Percentiles rank a stretch among this genome's conserved stretches.
Conservation (phyloP, 2,329 filamentous ascomycete species). For the Fusarium equiseti region DNA sequence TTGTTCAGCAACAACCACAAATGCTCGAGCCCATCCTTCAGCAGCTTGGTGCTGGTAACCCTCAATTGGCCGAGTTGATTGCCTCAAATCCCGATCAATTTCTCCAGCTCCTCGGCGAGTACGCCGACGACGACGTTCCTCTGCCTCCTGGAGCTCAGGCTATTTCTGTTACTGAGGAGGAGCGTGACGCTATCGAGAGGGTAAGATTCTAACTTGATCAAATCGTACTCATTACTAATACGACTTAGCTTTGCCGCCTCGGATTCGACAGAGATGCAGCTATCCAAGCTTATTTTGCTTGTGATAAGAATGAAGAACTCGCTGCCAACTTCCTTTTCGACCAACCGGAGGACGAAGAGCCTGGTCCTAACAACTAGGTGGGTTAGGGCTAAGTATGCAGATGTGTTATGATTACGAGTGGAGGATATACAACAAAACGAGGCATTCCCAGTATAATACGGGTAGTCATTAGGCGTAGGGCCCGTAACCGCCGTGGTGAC, state of each 20-base stretch:
- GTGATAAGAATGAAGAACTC: slow-evolving; percentile 99
- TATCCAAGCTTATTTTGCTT: slow-evolving; percentile 98
- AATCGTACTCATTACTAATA: slow-evolving; percentile 38
- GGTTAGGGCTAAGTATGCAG: slow-evolving; percentile 41
- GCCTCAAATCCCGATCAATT: slow-evolving; percentile 94
- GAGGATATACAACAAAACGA: slow-evolving; percentile 40
- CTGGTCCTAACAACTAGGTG: slow-evolving; percentile 57
- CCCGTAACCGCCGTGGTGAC: slow-evolving; percentile 35
- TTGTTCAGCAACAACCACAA: slow-evolving; percentile 96
- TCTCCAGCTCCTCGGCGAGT: slow-evolving; percentile 88
- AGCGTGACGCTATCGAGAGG: slow-evolving; percentile 95
- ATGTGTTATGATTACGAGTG: slow-evolving; percentile 47
- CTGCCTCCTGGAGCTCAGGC: slow-evolving; percentile 89
- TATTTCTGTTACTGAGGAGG: slow-evolving; percentile 93
- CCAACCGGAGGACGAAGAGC: slow-evolving; percentile 87
- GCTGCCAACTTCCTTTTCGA: slow-evolving; percentile 99
- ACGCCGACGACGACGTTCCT: slow-evolving; percentile 83
- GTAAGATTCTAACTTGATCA: slow-evolving; percentile 63
- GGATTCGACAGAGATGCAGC: slow-evolving; percentile 94
- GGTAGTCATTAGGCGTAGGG: slow-evolving; percentile 37
- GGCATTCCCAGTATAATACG: slow-evolving; percentile 44
- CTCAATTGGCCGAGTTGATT: slow-evolving; percentile 92
- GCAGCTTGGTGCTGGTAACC: slow-evolving; percentile 94
- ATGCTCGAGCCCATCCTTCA: slow-evolving; percentile 99
- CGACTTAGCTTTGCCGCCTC: slow-evolving; percentile 81